These are phyloP conservation scores for Mycosarcoma maydis DNA, from an alignment of 1,284 basidiomycete species.

Conservation along the genomic window DNA sequence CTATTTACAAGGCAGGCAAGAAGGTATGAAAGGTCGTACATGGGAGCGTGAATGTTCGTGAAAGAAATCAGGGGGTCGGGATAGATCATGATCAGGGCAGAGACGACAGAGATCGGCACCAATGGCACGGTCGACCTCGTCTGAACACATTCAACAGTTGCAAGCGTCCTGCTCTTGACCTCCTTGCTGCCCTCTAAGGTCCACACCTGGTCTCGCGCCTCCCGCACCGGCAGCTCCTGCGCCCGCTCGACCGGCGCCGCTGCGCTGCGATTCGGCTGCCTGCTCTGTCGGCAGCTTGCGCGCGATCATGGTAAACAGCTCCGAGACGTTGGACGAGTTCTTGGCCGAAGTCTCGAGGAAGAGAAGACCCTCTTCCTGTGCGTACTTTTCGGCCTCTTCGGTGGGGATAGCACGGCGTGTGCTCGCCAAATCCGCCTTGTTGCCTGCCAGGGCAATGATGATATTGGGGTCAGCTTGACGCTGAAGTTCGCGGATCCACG, in stretches of 20 bases:
- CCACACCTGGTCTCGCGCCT: constrained; percentile 45
- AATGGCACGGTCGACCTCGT: not conserved
- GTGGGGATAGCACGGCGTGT: constrained; percentile 68
- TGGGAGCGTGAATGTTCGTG: constrained; percentile 16
- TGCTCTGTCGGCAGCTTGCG: constrained; percentile 63
- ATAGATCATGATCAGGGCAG: no score
- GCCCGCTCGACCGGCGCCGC: constrained; percentile 31
- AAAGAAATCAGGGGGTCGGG: not conserved
- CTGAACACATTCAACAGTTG: constrained; percentile 32
- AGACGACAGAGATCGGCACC: no score
- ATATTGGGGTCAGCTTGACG: constrained; percentile 97
- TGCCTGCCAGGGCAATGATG: constrained; percentile 83
- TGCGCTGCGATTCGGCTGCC: constrained; percentile 46
- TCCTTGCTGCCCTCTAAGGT: constrained; percentile 45
- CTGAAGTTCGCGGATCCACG: constrained; percentile 95
- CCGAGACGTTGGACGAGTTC: constrained; percentile 86
- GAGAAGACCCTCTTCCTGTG: constrained; percentile 91
- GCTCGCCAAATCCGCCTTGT: constrained; percentile 85
- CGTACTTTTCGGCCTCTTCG: constrained; percentile 81
- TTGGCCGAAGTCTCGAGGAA: constrained; percentile 97
- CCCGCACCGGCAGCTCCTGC: constrained; percentile 21
- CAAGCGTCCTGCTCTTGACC: constrained; percentile 50
- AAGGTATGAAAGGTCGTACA: constrained; percentile 17
- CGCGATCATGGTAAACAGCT: constrained; percentile 70
- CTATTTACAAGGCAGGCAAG: constrained; percentile 10